Base-by-base conservation (phyloP, 768 basidiomycete genomes). In the Melanogaster broomeanus region DNA sequence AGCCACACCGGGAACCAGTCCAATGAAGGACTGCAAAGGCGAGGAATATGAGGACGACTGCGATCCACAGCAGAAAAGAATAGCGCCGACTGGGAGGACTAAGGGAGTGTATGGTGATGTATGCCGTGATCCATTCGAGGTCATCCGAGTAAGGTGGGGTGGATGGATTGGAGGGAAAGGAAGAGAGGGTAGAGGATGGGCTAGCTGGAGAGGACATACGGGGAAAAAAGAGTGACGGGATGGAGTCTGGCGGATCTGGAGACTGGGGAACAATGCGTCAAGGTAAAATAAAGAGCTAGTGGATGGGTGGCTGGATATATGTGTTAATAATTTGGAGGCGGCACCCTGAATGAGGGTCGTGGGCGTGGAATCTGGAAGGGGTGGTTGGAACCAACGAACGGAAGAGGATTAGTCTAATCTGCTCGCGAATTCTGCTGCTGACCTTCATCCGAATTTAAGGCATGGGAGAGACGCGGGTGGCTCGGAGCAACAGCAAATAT, bases 1-100 rank as follows among this genome's bases (percentile, higher is more conserved):
- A 66, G 7, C 81, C 74, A 12, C 70, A 73, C 28, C 72, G 66
- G 21, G 68, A 58, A 35, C 75, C 73, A 13, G 74, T 67, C 67
- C 73, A 72, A 51, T 80, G 80, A 27, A 78, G 59, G 22, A 75
- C 22, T 16, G 75, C 69, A 47, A 74, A 73, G 11, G 60, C 45
- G 52, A 81, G 44, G 57, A 78, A 72, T 40, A 77, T 56, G 50
- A 72, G 51, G 18, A 65, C 73, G 53, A 87, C 67, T 15, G 69
- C 66, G n/a, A 85, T 57, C 84, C 84, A 87, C 27, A 86, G 69
- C 52, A 82, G 54, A 61, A 83, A 83, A 18, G 80, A 70, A 58
- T 85, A 84, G 7, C 78, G 74, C 57, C 80, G 78, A 48, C 77
- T 77, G 0, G 81, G 71, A 8, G 63, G 51, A 60, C 78, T 80